Conservation (phyloP, 345 rosid genomes). For the Iberis pinnata region DNA sequence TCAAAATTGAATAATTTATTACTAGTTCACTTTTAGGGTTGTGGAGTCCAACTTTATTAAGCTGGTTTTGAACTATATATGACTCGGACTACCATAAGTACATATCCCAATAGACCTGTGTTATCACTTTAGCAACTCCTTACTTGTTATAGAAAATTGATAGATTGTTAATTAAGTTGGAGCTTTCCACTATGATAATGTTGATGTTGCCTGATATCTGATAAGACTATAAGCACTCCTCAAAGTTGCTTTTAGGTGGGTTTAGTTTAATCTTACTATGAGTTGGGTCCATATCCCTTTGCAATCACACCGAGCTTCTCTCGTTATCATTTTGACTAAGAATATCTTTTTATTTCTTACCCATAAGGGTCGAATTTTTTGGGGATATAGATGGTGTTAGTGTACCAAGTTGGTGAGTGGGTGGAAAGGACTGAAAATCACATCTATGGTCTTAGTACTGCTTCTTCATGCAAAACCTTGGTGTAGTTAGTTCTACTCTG, state of each 20-base stretch:
- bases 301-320: conserved; percentile 6
- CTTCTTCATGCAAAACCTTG: too few relatives aligned
- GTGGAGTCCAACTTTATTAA: too few relatives aligned
- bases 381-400: conserved; percentile 2
- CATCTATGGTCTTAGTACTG: conserved; percentile 5
- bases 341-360: background rate
- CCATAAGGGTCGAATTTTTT: background rate
- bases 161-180: background rate
- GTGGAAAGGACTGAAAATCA: background rate
- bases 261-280: conserved; percentile 17
- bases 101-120: conserved; percentile 8
- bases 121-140: background rate
- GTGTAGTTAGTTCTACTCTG: background rate
- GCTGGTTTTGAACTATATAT: too few relatives aligned
- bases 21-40: too few relatives aligned
- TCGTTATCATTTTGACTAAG: conserved; percentile 5
- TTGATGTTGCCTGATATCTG: conserved; percentile 18
- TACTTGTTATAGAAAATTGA: conserved; percentile 3
- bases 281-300: conserved; percentile 23
- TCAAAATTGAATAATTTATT: too few relatives aligned
- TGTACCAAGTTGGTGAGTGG: conserved; percentile 7
- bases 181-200: conserved; percentile 20
- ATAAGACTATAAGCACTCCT: conserved; percentile 17
- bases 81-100: too few relatives aligned
- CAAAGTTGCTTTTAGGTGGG: conserved; percentile 22